Evolutionary conservation across 1,284 basidiomycete genomes (phyloP), one percentile per base, ranked within the genome.

Genomic region (Rhodotorula mucilaginosa): DNA sequence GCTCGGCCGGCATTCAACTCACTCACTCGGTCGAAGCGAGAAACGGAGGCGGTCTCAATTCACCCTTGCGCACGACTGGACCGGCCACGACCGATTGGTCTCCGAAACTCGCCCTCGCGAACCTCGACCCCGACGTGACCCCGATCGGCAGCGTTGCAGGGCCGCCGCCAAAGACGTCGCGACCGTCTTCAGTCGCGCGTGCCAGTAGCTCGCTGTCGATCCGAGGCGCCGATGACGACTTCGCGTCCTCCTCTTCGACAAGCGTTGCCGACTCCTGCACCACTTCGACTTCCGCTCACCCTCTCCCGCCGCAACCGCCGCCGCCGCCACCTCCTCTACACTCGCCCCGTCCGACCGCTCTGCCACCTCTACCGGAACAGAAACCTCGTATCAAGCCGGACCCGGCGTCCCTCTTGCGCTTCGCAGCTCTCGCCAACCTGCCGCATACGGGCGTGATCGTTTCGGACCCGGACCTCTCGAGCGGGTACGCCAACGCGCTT

Each of bases 401-500:
- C 19, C 58, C 58, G 12, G 34, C 67, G 7, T 21, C 64, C 7
- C 59, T 75, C n/a, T 69, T 77, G 34, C 69, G 72, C 12, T 74
- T 72, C n/a, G 69, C 76, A 10, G 71, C 74, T 13, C 39, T 77
- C 19, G 65, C 71, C 13, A 69, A 65, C 26, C 62, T 76, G 4
- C 76, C 76, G 13, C 70, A 75, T 6, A 76, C 74, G 1, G 76
- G 76, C 31, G 68, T 77, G 48, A 76, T 77, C 69, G 61, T 76
- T 46, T 46, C 71, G 34, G 68, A 72, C 31, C 7, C 61, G 0
- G 76, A 77, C 49, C 51, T 77, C 26, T 8, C 66, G 26, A 70
- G 65, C 19, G 76, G 76, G 0, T 77, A 74, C 64, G 74, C 76
- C 69, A 77, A 77, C 64, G 68, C 70, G 4, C 66, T 71, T 16